Conservation (phyloP, 345 rosid genomes). For the Eucalyptus microcorys region DNA sequence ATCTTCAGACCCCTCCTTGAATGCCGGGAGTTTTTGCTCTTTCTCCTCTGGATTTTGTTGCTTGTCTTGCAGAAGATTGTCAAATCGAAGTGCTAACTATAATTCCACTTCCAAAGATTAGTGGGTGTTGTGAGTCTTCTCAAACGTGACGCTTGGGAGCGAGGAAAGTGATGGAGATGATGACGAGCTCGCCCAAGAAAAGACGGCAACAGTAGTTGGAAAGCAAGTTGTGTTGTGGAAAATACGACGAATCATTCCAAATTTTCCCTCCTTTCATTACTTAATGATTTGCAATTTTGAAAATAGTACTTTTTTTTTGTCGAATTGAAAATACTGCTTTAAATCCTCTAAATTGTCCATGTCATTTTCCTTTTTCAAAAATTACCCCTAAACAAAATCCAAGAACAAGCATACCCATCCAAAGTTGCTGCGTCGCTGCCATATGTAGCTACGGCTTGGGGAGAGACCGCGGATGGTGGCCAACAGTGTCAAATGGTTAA, state of each 20-base stretch:
- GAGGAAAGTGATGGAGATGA: background rate
- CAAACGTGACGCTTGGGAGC: background rate
- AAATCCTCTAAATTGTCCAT: background rate
- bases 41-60: background rate
- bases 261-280: background rate
- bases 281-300: background rate
- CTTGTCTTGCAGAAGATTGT: background rate
- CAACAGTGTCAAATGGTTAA: background rate
- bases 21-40: slow-evolving; percentile 9
- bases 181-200: background rate
- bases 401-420: background rate
- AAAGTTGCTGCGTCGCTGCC: background rate
- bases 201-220: background rate
- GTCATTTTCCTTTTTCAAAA: background rate
- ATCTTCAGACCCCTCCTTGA: slow-evolving; percentile 7
- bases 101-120: background rate
- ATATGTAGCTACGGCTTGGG: background rate
- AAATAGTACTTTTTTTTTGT: background rate
- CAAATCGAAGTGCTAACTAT: background rate
- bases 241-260: background rate
- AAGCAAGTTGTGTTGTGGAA: background rate
- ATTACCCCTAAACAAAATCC: background rate
- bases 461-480: background rate
- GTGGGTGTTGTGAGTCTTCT: background rate
- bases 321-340: background rate